phyloP scores from a whole-genome alignment of 2,329 filamentous ascomycete genomes.

The Tolypocladium inflatum region DNA sequence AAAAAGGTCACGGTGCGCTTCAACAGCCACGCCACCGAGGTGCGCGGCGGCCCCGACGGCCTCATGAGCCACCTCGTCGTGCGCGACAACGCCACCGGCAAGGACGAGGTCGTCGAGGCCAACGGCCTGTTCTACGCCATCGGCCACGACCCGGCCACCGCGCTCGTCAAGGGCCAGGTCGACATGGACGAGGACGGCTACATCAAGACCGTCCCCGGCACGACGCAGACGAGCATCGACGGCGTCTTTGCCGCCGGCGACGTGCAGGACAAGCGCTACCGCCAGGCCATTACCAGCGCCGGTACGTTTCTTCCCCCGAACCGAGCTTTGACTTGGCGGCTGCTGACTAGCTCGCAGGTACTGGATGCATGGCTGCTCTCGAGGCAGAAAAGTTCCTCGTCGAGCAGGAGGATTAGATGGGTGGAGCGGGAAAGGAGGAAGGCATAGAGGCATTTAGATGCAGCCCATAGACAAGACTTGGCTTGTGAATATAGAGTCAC shows the following conservation, averaged over 20 bases:
- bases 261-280: slow-evolving; percentile 96
- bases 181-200: slow-evolving; percentile 87
- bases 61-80: slow-evolving; percentile 84
- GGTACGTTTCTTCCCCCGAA: slow-evolving; percentile 39
- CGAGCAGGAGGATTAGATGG: slow-evolving; percentile 51
- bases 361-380: slow-evolving; percentile 89
- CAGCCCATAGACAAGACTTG: neutral
- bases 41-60: slow-evolving; percentile 75
- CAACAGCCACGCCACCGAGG: slow-evolving; percentile 72
- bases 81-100: slow-evolving; percentile 66
- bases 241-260: slow-evolving; percentile 96
- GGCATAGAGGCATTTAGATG: neutral
- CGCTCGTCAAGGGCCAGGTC: slow-evolving; percentile 83
- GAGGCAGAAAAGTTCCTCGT: slow-evolving; percentile 91
- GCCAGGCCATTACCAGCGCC: slow-evolving; percentile 95
- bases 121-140: slow-evolving; percentile 96
- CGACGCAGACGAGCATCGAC: slow-evolving; percentile 75
- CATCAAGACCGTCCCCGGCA: slow-evolving; percentile 79
- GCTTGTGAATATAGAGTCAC: neutral
- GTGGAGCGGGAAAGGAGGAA: neutral
- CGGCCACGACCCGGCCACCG: slow-evolving; percentile 87
- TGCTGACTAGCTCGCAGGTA: slow-evolving; percentile 42
- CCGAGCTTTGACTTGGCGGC: neutral
- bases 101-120: slow-evolving; percentile 75
- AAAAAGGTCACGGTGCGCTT: slow-evolving; percentile 87